Percentiles rank a stretch among this genome's conserved stretches.
phyloP scores from a whole-genome alignment of 73 alveolate genomes.

The Breviolum minutum region DNA sequence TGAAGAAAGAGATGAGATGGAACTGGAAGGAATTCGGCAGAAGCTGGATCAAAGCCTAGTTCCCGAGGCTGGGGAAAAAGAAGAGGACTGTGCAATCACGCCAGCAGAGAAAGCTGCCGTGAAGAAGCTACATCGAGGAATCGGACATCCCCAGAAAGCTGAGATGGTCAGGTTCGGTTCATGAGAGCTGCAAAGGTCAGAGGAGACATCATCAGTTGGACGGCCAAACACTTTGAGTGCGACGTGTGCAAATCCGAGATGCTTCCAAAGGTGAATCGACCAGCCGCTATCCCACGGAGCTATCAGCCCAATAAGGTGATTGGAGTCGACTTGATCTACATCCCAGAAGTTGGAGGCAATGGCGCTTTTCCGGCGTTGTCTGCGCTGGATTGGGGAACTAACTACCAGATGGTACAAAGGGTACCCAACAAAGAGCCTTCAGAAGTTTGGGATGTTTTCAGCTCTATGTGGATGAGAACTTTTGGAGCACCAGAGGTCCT shows the following conservation, averaged over 20 bases:
- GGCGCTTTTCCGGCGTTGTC: neutral
- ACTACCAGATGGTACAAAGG: neutral
- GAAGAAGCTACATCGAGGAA: neutral
- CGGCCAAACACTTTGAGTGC: neutral
- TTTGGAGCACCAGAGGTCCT: neutral
- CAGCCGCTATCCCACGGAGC: neutral
- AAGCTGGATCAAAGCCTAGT: too few relatives aligned
- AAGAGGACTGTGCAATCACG: too few relatives aligned
- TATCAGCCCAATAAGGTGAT: neutral
- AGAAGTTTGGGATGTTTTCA: neutral
- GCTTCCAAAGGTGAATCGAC: neutral
- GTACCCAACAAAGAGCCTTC: neutral
- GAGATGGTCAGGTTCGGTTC: neutral
- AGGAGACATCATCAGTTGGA: neutral
- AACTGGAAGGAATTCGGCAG: too few relatives aligned
- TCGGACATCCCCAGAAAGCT: neutral
- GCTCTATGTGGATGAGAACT: neutral
- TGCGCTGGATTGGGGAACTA: neutral
- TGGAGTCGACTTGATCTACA: neutral
- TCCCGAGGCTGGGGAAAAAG: too few relatives aligned
- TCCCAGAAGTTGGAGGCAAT: neutral
- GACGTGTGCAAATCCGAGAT: neutral
- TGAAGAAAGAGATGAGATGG: neutral
- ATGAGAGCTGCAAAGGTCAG: neutral
- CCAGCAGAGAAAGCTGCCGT: neutral